phyloP scores from a whole-genome alignment of 2,329 filamentous ascomycete species.

The Xylariaceae sp. region DNA sequence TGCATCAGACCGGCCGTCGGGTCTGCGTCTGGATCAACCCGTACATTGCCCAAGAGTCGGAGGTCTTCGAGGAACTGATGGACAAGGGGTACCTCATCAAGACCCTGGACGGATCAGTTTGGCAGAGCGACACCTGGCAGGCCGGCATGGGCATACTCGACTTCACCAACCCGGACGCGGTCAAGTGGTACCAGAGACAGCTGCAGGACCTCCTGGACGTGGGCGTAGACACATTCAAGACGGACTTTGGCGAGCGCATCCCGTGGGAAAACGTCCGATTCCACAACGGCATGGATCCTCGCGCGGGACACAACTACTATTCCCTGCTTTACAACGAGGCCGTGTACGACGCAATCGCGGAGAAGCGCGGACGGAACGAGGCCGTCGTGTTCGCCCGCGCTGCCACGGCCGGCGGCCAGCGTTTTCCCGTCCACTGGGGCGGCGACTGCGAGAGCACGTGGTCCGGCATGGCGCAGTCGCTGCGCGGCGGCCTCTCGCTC shows the following conservation, averaged over 20 bases:
- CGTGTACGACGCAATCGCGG: background rate
- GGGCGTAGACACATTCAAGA: background rate
- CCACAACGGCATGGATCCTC: conserved; percentile 1
- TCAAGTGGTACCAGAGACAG: background rate
- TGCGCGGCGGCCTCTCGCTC: conserved; percentile 1
- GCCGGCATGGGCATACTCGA: background rate
- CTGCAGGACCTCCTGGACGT: background rate
- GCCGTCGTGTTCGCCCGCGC: background rate
- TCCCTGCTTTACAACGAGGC: conserved; percentile 1
- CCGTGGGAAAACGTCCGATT: background rate
- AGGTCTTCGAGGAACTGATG: background rate
- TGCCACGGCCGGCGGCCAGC: background rate
- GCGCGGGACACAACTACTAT: conserved; percentile 1
- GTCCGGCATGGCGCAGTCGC: conserved; percentile 1
- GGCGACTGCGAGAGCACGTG: conserved; percentile 1
- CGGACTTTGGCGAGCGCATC: conserved; percentile 1
- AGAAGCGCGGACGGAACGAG: background rate
- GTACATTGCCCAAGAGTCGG: background rate
- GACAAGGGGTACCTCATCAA: background rate
- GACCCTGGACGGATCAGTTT: conserved; percentile 1
- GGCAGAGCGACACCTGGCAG: conserved; percentile 1
- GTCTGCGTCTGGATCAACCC: conserved; percentile 1
- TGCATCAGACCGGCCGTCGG: background rate
- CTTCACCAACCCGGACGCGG: conserved; percentile 1
- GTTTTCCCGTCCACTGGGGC: background rate